phyloP scores from a whole-genome alignment of 169 alveolate species.

The Pseudocohnilembus persalinus region DNA sequence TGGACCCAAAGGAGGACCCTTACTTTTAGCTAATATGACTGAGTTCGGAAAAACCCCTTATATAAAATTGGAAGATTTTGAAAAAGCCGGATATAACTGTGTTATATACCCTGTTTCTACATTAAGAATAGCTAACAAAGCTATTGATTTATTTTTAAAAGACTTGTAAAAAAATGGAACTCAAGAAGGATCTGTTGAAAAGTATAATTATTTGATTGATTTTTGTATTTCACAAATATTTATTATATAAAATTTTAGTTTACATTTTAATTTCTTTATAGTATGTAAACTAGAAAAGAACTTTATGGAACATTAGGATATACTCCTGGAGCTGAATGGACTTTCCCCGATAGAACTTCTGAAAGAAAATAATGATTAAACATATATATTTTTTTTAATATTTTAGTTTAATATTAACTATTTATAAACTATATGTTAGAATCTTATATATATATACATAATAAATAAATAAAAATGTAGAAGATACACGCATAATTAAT shows the following conservation, averaged over 20 bases:
- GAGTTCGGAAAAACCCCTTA: constrained; percentile 87
- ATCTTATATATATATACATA: no score
- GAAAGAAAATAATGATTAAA: constrained; percentile 1
- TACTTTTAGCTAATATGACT: constrained; percentile 88
- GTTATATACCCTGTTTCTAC: constrained; percentile 90
- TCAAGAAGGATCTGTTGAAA: constrained; percentile 37
- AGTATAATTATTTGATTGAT: constrained; percentile 34
- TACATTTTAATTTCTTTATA: not conserved
- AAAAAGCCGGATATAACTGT: constrained; percentile 68
- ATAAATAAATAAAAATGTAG: no score
- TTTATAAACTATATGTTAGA: no score
- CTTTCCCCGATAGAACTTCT: constrained; percentile 60
- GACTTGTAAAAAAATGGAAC: constrained; percentile 60
- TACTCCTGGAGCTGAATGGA: constrained; percentile 80
- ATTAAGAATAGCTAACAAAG: constrained; percentile 84
- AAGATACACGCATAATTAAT: not conserved
- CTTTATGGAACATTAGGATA: constrained; percentile 62
- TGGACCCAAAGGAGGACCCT: constrained; percentile 67
- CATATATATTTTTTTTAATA: no score
- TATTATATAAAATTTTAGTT: not conserved
- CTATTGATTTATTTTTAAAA: constrained; percentile 61
- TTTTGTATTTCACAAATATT: not conserved
- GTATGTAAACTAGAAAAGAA: constrained; percentile 74
- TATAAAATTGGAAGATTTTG: constrained; percentile 46
- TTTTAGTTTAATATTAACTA: no score